These are phyloP conservation scores for Protomyces inundatus DNA, from an alignment of 1,139 yeast genomes.

Conservation along the genomic window DNA sequence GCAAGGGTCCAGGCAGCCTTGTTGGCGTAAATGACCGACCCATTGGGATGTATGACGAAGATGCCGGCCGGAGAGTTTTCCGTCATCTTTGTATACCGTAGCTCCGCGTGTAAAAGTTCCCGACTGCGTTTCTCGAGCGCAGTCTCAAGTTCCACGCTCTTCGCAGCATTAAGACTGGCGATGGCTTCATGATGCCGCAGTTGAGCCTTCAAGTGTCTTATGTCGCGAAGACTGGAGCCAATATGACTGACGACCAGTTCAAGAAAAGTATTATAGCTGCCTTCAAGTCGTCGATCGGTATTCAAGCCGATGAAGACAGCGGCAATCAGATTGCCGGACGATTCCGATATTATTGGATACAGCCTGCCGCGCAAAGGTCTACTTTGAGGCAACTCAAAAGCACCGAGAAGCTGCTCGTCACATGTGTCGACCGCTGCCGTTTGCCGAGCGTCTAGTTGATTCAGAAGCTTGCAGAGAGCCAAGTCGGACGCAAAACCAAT, in stretches of 20 bases:
- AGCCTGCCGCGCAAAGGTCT: neutral
- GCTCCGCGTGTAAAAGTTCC: slow-evolving; percentile 29
- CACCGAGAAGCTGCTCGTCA: neutral
- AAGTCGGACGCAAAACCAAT: neutral
- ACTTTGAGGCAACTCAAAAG: neutral
- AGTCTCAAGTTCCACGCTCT: slow-evolving; percentile 25
- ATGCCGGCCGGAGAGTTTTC: slow-evolving; percentile 31
- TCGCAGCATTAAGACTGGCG: slow-evolving; percentile 3
- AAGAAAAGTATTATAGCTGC: neutral
- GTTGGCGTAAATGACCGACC: slow-evolving; percentile 30
- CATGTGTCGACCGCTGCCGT: neutral
- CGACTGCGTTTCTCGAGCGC: slow-evolving; percentile 27
- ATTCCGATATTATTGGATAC: neutral
- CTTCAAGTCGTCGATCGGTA: neutral
- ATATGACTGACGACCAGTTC: neutral
- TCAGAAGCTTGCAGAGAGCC: neutral
- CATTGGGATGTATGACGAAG: slow-evolving; percentile 29
- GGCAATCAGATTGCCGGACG: neutral
- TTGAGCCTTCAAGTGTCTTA: neutral
- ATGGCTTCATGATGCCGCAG: neutral
- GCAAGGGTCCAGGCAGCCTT: slow-evolving; percentile 28
- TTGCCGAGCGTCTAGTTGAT: neutral
- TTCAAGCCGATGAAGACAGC: neutral
- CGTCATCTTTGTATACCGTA: slow-evolving; percentile 31
- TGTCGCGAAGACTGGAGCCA: neutral